A percentile compares a stretch with the other conserved stretches of the same genome.
Evolutionary conservation across 176 grass and related monocot genomes (phyloP).

Genomic region (Urochloa ruziziensis): DNA sequence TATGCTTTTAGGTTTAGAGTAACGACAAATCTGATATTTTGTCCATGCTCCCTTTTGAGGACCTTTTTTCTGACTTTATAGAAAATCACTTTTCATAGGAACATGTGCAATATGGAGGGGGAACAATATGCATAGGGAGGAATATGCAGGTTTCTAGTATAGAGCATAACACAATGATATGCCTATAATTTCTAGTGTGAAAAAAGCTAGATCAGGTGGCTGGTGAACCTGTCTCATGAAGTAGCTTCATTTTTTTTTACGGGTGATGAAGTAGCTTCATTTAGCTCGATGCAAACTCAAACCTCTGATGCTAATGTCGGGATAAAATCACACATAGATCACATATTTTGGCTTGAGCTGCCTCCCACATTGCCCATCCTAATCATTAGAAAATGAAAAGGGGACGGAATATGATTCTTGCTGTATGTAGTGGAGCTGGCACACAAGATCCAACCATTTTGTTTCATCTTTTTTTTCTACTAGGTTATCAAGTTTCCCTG

Average conservation of each 20-base stretch:
- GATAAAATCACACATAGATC: slow-evolving; percentile 39
- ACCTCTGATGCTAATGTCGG: slow-evolving; percentile 31
- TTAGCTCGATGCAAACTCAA: slow-evolving; percentile 18
- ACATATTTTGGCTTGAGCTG: slow-evolving; percentile 49
- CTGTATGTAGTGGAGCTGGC: slow-evolving; percentile 39
- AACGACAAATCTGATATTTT: slow-evolving; percentile 36
- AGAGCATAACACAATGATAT: slow-evolving; percentile 25
- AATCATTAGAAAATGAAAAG: slow-evolving; percentile 59
- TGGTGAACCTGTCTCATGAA: slow-evolving; percentile 26
- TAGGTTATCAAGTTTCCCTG: background rate
- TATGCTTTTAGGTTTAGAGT: slow-evolving; percentile 35
- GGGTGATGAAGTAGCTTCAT: slow-evolving; percentile 39
- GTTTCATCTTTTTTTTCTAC: slow-evolving; percentile 39
- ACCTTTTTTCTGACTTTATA: slow-evolving; percentile 9
- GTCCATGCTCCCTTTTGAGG: slow-evolving; percentile 15
- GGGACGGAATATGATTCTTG: slow-evolving; percentile 53
- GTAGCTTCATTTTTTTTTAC: slow-evolving; percentile 40
- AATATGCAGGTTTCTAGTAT: slow-evolving; percentile 34
- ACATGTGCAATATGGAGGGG: slow-evolving; percentile 33
- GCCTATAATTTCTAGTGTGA: slow-evolving; percentile 15
- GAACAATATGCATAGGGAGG: slow-evolving; percentile 36
- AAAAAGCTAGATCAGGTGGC: slow-evolving; percentile 30
- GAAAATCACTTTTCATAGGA: slow-evolving; percentile 31
- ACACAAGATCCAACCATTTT: slow-evolving; percentile 16
- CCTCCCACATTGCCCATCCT: slow-evolving; percentile 21